These are phyloP conservation scores for Silene latifolia DNA, from an alignment of 148 eudicot genomes.

Conservation along the genomic window DNA sequence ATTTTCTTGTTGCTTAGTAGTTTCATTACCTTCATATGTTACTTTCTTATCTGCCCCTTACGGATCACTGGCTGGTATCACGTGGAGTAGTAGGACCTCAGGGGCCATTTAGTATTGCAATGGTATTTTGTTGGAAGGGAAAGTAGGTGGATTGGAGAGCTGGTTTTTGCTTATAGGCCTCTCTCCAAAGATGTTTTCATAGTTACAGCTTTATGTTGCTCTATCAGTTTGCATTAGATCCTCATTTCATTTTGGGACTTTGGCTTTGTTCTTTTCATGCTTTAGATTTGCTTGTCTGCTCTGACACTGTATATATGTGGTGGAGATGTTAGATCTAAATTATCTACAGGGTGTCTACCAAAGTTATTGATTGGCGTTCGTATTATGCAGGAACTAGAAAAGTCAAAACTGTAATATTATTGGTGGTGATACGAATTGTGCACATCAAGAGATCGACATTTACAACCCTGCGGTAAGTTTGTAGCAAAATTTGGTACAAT, in stretches of 20 bases:
- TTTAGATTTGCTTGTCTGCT: neutral
- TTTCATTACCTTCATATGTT: too few species aligned
- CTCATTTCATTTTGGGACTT: too few species aligned
- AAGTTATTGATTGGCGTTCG: slow-evolving; percentile 7
- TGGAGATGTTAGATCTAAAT: neutral
- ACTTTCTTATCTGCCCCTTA: too few species aligned
- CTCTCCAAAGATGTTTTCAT: neutral
- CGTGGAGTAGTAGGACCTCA: too few species aligned
- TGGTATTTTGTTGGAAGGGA: neutral
- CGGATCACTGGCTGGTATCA: too few species aligned
- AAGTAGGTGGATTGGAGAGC: slow-evolving; percentile 1
- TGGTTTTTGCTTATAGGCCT: neutral
- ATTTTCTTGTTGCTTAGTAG: too few species aligned
- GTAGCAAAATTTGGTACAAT: neutral
- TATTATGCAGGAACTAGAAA: slow-evolving; percentile 79
- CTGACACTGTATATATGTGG: neutral
- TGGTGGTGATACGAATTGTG: slow-evolving; percentile 94
- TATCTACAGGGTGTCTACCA: neutral
- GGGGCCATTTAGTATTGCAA: neutral
- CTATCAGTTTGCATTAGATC: too few species aligned
- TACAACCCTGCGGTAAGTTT: slow-evolving; percentile 84
- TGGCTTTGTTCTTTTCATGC: neutral
- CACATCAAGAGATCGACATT: slow-evolving; percentile 96
- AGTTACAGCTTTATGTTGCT: too few species aligned
- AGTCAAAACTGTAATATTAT: slow-evolving; percentile 85